Evolutionary conservation across 1,284 basidiomycete species (phyloP), one percentile per base, ranked within the genome.

Genomic region (Moesziomyces parantarcticus): DNA sequence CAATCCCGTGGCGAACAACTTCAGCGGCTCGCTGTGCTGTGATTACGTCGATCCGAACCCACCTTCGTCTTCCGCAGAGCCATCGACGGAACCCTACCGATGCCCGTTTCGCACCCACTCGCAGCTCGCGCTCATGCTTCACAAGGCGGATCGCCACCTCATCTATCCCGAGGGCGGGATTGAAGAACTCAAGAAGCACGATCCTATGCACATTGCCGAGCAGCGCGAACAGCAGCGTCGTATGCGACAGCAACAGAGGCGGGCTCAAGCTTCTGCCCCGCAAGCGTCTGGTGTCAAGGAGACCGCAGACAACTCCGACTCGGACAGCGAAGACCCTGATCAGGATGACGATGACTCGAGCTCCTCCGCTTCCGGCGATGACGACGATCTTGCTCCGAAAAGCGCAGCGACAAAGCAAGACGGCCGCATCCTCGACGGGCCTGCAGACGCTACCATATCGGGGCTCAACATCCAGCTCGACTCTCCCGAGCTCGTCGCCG

Each of bases 391-490:
- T 26, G 63, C 43, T 18, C 16, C 26, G 46, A n/a, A 50, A 42
- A 43, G 23, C 26, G 11, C 41, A 26, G 14, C 40, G 29, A 13
- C 49, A 4, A 44, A 58, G 23, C 49, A 53, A 9, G 51, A n/a
- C 10, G 58, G 25, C n/a, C 49, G 57, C n/a, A 21, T 43, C n/a
- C 52, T 67, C n/a, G 78, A 80, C 47, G 75, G 75, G 11, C 77
- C 78, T 3, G 49, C 77, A 3, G 69, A 77, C 51, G 74, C 78
- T 22, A 80, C 75, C 22, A 83, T 83, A 18, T 48, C 71, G 10
- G 82, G 82, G 5, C 79, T 83, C 42, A 83, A 81, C 49, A 82
- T 83, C 41, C 66, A 67, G 45, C 73, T 83, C 22, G 56, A 77
- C 56, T 78, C 80, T 23, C 81, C 81, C 3, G 77, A 80, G 54